Conservation (phyloP, 345 rosid species). For the Populus davidiana region DNA sequence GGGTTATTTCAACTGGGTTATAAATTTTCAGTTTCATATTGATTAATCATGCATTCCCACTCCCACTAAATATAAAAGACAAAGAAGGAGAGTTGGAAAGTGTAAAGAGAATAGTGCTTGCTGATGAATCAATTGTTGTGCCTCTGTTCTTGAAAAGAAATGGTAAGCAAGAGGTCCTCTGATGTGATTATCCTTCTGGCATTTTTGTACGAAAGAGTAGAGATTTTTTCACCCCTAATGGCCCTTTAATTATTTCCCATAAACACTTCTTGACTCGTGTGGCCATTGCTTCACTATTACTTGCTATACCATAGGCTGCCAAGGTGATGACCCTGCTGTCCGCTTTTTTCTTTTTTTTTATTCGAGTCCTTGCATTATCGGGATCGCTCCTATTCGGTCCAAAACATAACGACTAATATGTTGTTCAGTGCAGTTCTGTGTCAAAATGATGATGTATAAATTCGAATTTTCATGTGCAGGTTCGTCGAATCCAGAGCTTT, state of each 20-base stretch:
- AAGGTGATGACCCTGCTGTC: not conserved
- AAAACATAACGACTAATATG: not conserved
- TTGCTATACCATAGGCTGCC: not conserved
- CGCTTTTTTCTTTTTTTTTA: not conserved
- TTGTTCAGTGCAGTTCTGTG: not conserved
- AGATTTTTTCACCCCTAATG: not conserved
- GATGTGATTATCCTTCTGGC: not conserved
- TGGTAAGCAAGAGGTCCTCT: not conserved
- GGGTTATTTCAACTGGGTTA: not conserved
- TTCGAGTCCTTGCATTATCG: not conserved
- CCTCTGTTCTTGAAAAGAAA: not conserved
- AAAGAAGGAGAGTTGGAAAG: not conserved
- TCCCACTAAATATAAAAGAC: not conserved
- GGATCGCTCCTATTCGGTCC: not conserved
- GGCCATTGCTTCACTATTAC: not conserved
- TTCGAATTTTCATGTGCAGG: constrained; percentile 20
- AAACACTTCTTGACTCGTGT: not conserved
- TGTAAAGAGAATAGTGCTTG: not conserved
- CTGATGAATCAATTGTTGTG: not conserved
- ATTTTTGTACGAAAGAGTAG: too few relatives aligned
- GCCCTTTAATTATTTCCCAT: not conserved
- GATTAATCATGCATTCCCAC: not conserved
- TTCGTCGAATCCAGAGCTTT: constrained; percentile 38
- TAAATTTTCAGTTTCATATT: not conserved
- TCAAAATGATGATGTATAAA: not conserved